Percentiles rank a stretch among this genome's conserved stretches.
Conservation (phyloP, 306 rosid genomes). For the Gastrolobium bilobum region DNA sequence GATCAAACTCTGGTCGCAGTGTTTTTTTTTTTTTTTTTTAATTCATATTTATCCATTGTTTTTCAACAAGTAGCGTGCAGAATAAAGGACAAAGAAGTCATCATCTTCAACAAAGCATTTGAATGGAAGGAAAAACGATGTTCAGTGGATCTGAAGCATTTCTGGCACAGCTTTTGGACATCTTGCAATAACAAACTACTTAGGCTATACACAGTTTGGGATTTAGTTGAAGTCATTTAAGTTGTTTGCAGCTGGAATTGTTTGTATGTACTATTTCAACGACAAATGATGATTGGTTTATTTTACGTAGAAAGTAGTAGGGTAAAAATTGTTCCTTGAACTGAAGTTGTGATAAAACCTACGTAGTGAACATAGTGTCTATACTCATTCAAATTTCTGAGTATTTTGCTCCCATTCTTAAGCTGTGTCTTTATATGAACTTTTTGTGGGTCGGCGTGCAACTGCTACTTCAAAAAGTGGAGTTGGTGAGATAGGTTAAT, state of each 20-base stretch:
- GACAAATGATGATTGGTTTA: conserved; percentile 10
- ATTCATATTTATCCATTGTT: conserved; percentile 16
- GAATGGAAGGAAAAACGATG: conserved; percentile 9
- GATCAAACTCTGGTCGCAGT: conserved; percentile 6
- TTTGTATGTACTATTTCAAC: not conserved
- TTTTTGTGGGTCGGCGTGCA: conserved; percentile 10
- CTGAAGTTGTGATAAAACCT: not conserved
- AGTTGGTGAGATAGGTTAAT: not conserved
- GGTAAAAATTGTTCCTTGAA: not conserved
- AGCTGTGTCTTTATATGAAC: not conserved
- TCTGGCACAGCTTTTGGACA: conserved; percentile 7
- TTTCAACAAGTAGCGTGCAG: conserved; percentile 29
- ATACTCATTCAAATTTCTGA: not conserved
- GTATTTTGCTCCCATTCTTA: not conserved
- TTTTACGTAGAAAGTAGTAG: not conserved
- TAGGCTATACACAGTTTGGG: not conserved
- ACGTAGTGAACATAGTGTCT: not conserved
- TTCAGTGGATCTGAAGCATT: conserved; percentile 19
- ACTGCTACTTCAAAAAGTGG: conserved; percentile 19
- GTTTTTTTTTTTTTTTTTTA: not conserved
- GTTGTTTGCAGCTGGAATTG: not conserved
- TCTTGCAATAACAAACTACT: conserved; percentile 3
- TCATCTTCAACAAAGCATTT: conserved; percentile 13
- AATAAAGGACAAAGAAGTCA: conserved; percentile 32
- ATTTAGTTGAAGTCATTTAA: not conserved